Evolutionary conservation across 495 filamentous ascomycete species (phyloP), one percentile per base, ranked within the genome.

Genomic region (Tuber calosporum): DNA sequence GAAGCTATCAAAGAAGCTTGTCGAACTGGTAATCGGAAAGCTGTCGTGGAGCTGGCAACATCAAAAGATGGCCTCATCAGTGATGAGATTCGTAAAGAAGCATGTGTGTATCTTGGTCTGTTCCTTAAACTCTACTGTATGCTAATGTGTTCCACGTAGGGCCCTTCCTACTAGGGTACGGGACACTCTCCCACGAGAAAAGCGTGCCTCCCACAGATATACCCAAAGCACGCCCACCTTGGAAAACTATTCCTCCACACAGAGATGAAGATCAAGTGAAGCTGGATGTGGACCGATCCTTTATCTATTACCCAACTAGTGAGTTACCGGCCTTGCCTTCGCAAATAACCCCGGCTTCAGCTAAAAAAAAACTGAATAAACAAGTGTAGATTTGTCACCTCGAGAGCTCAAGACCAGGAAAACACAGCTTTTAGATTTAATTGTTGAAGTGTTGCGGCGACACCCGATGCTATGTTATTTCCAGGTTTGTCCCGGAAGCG

Each of bases 291-390:
- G 87, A 98, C 82, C 86, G 95, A 70, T 92, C 94, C n/a, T 99
- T 99, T 82, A 90, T 97, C 68, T 97, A 97, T 84, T 99, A 99
- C 82, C 95, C 95, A 40, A 85, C 88, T 74, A 88, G 94, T 95
- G 86, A 70, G 85, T 76, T 68, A 81, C 73, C 68, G 72, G 69
- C 72, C 72, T 77, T 73, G 73, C 75, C 72, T 78, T 74, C 75
- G 72, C 67, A 66, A 72, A 53, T 42, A 53, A 77, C 77, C 30
- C 79, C 69, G 71, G 58, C 70, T 77, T 68, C 76, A 67, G 75
- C 82, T 83, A 78, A 85, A 79, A 77, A 76, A 76, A 75, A 70
- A 78, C 79, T 81, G 80, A 81, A 81, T 76, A 67, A 68, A 71
- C 67, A 81, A 79, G 77, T 71, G 72, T 81, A 81, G 80, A 81